Conservation (phyloP, 192 early-diverging fungal genomes). For the Irineochytrium annulatum region DNA sequence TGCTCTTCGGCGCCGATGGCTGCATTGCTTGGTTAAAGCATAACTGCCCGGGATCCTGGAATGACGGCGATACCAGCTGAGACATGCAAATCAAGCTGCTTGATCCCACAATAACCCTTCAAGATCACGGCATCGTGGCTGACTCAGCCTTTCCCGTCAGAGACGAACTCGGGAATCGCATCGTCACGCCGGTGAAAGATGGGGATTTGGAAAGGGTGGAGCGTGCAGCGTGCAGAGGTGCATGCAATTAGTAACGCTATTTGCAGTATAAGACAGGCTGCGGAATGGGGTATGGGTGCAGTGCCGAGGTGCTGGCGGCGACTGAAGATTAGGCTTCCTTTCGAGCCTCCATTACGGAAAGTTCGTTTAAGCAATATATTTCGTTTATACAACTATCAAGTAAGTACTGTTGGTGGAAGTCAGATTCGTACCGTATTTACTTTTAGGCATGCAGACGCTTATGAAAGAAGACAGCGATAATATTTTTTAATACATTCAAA, state of each 20-base stretch:
- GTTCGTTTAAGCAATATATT: constrained; percentile 3
- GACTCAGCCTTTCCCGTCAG: constrained; percentile 9
- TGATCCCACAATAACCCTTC: too few relatives aligned
- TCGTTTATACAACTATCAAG: constrained; percentile 10
- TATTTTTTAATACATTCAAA: too few relatives aligned
- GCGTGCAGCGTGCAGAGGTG: too few relatives aligned
- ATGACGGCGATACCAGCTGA: constrained; percentile 10
- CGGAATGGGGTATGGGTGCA: constrained; percentile 25
- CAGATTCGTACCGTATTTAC: constrained; percentile 9
- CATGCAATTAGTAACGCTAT: constrained; percentile 10
- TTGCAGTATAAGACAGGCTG: constrained; percentile 9
- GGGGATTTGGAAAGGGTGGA: background rate
- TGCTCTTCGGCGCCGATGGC: constrained; percentile 17
- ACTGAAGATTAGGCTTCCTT: constrained; percentile 7
- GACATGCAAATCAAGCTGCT: too few relatives aligned
- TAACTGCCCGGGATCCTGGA: constrained; percentile 23
- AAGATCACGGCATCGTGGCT: constrained; percentile 8
- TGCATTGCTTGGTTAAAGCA: constrained; percentile 9
- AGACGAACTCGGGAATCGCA: background rate
- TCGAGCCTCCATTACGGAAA: background rate
- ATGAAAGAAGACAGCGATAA: too few relatives aligned
- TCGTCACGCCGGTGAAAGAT: constrained; percentile 15
- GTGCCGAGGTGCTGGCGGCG: background rate
- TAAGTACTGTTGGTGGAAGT: background rate
- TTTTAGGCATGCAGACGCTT: too few relatives aligned